Evolutionary conservation across 169 alveolate species (phyloP).

Genomic region (Plasmodium chabaudi): DNA sequence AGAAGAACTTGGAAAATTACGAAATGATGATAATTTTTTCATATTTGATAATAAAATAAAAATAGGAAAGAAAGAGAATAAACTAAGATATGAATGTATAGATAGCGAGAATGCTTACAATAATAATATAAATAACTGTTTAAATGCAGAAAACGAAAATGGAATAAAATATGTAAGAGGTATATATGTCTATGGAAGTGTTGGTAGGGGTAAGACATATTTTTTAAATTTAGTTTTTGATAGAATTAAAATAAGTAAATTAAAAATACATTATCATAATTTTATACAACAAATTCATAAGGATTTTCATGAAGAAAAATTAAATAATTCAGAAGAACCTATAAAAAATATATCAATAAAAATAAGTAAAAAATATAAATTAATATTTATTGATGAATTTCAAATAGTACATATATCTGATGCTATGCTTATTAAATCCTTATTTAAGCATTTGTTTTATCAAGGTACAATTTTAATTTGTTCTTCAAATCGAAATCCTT

Average conservation of each 20-base stretch:
- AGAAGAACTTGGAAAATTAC: constrained; percentile 2
- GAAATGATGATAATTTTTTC: constrained; percentile 52
- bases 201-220: constrained; percentile 88
- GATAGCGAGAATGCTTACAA: constrained; percentile 23
- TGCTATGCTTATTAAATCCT: constrained; percentile 85
- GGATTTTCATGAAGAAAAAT: constrained; percentile 77
- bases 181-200: constrained; percentile 84
- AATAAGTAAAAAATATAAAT: constrained; percentile 75
- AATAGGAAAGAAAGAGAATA: neutral
- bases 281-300: constrained; percentile 83
- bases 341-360: constrained; percentile 76
- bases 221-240: constrained; percentile 82
- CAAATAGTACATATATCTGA: constrained; percentile 86
- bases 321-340: constrained; percentile 69
- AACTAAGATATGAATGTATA: constrained; percentile 14
- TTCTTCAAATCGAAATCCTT: constrained; percentile 84
- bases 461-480: constrained; percentile 78
- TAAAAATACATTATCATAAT: constrained; percentile 84
- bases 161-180: constrained; percentile 65
- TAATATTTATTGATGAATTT: constrained; percentile 85
- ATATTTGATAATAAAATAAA: constrained; percentile 23
- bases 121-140: neutral
- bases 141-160: neutral
- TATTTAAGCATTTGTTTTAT: constrained; percentile 81
- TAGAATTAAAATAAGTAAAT: constrained; percentile 63